Evolutionary conservation across 495 filamentous ascomycete genomes (phyloP), one percentile per base, ranked within the genome.

Genomic region (Hyaloscypha variabilis): DNA sequence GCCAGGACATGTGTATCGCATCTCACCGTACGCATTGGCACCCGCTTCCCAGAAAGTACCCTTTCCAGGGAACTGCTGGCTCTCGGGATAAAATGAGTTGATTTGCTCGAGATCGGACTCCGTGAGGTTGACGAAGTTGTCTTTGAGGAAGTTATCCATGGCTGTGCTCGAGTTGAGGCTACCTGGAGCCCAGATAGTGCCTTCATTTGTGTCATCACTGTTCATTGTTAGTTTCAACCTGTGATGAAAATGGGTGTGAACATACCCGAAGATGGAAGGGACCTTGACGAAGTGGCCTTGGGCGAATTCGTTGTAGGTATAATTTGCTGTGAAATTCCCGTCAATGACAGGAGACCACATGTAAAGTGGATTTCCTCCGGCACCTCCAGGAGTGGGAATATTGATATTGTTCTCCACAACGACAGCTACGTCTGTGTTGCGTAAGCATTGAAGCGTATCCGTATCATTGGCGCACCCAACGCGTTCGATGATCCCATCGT

Each of bases 1-100:
- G 1, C 82, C 83, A 0, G 89, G 89, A 62, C 90, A 93, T 69
- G 80, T 88, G 75, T 92, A 92, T n/a, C 89, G 84, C 63, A 91
- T 81, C 67, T 92, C 87, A 25, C 89, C 89, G 69, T 91, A 93
- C 3, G 84, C 85, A 46, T 83, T 79, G 62, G 82, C 80, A 17
- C 82, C 77, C n/a, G 87, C 83, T 0, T 80, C 78, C 84, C 86
- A 90, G 75, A 84, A 88, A 23, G 76, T 72, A 1, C 81, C 81
- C 2, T 75, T 64, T 31, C 75, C 70, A 0, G 84, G 70, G 80
- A 87, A 64, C 39, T 62, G 5, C 71, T 66, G 58, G 60, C 75
- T 73, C 13, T 75, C 66, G 34, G 89, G 84, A 75, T 90, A 93
- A 60, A 86, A 78, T 6, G 68, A 58, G 70, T 88, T 84, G 66